Conservation (phyloP, 2,329 filamentous ascomycete genomes). For the Hymenoscyphus albidus region DNA sequence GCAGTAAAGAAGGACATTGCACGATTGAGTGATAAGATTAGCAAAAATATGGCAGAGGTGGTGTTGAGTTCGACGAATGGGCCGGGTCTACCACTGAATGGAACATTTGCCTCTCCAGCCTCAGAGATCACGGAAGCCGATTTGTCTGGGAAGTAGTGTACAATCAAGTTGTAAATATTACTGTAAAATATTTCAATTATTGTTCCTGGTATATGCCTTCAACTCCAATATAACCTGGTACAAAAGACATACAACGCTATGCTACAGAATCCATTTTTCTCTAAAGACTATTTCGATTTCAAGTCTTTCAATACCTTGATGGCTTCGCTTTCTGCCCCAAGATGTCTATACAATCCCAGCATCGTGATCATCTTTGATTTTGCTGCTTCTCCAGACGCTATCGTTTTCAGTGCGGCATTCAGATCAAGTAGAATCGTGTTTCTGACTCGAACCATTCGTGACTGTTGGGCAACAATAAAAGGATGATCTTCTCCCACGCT, state of each 20-base stretch:
- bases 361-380: conserved; percentile 48
- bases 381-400: conserved; percentile 40
- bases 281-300: conserved; percentile 22
- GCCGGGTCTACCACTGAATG: conserved; percentile 82
- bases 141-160: conserved; percentile 44
- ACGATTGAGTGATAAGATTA: conserved; percentile 57
- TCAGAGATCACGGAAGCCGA: conserved; percentile 52
- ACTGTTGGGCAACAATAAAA: conserved; percentile 55
- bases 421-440: conserved; percentile 64
- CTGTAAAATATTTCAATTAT: conserved; percentile 36
- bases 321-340: conserved; percentile 57
- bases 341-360: conserved; percentile 55
- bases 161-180: conserved; percentile 35
- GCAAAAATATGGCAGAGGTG: conserved; percentile 70
- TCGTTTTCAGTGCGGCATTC: conserved; percentile 57
- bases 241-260: conserved; percentile 41
- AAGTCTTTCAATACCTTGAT: conserved; percentile 44
- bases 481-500: conserved; percentile 56
- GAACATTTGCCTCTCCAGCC: conserved; percentile 64
- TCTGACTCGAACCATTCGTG: conserved; percentile 53
- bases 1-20: conserved; percentile 75
- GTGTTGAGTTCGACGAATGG: conserved; percentile 85
- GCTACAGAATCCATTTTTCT: conserved; percentile 30
- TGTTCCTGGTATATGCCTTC: conserved; percentile 29
- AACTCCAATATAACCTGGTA: conserved; percentile 37